phyloP scores from a whole-genome alignment of 2,329 filamentous ascomycete genomes.

The Phaeosphaeria sp. region DNA sequence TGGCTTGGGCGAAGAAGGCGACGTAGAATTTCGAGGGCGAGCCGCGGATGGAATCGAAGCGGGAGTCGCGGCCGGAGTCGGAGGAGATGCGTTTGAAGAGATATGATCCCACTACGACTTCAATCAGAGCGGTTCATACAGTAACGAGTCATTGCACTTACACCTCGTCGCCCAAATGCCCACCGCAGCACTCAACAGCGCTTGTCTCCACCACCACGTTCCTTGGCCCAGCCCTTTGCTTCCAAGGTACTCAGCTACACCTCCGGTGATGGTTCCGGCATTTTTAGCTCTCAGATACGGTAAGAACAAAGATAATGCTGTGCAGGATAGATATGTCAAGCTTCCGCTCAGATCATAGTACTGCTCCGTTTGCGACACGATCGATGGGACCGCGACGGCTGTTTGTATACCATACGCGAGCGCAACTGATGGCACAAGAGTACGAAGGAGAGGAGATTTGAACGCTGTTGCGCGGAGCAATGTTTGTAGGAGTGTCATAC shows the following conservation, averaged over 20 bases:
- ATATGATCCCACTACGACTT: conserved; percentile 68
- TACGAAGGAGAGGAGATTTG: conserved; percentile 67
- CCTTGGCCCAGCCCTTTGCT: conserved; percentile 33
- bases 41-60: conserved; percentile 62
- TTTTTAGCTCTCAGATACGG: conserved; percentile 64
- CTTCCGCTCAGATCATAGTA: conserved; percentile 74
- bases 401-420: conserved; percentile 70
- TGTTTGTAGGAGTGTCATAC: conserved; percentile 49
- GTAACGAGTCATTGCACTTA: no score
- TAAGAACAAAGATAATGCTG: conserved; percentile 66
- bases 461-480: conserved; percentile 68
- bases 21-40: conserved; percentile 61
- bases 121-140: no score
- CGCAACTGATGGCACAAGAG: conserved; percentile 66
- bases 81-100: conserved; percentile 66
- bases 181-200: conserved; percentile 61
- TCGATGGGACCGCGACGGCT: conserved; percentile 67
- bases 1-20: conserved; percentile 67
- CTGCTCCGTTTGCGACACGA: conserved; percentile 65
- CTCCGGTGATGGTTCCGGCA: conserved; percentile 53
- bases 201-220: conserved; percentile 66
- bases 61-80: conserved; percentile 64
- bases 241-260: conserved; percentile 37
- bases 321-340: conserved; percentile 70
- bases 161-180: conserved; percentile 67